phyloP scores from a whole-genome alignment of 345 rosid species.

The Psidium friedrichsthalianum region DNA sequence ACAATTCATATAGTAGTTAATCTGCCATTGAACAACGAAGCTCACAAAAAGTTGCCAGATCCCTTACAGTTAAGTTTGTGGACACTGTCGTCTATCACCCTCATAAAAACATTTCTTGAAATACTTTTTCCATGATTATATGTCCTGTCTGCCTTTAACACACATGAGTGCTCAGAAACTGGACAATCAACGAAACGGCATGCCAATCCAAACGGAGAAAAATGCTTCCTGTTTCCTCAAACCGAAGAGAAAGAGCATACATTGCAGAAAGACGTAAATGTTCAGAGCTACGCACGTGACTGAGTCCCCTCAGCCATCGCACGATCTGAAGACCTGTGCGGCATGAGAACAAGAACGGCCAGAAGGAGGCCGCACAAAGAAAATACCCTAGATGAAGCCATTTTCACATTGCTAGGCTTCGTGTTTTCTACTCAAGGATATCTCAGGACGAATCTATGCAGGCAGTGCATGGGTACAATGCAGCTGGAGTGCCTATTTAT shows the following conservation, averaged over 20 bases:
- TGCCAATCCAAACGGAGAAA: neutral
- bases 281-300: neutral
- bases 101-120: too few relatives aligned
- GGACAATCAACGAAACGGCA: neutral
- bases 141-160: neutral
- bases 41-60: neutral
- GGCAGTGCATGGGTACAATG: neutral
- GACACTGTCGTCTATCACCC: too few relatives aligned
- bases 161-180: neutral
- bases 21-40: neutral
- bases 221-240: neutral
- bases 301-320: conserved; percentile 3
- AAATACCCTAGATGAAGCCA: too few relatives aligned
- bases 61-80: neutral
- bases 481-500: neutral
- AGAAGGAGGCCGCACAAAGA: neutral
- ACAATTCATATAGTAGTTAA: neutral
- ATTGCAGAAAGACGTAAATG: neutral
- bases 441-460: neutral
- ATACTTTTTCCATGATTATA: neutral
- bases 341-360: neutral
- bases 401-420: neutral
- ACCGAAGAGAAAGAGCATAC: neutral
- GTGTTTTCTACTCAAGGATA: too few relatives aligned
- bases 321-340: conserved; percentile 10